Percentiles rank a stretch among this genome's conserved stretches.
phyloP scores from a whole-genome alignment of 129 eudicot species.

The Saussurea involucrata region DNA sequence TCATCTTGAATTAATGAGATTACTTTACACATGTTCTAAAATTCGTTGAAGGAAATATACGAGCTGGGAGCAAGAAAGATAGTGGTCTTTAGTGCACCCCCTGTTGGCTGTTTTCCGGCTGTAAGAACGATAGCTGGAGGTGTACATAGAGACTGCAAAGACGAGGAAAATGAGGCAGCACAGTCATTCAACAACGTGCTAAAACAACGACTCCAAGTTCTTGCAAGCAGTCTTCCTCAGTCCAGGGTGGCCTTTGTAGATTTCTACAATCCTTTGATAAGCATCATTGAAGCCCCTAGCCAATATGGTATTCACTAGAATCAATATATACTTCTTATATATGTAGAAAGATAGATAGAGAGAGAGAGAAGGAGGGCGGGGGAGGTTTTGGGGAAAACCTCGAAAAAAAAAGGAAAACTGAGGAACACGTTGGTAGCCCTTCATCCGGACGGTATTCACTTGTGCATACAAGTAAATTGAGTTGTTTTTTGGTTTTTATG shows the following conservation, averaged over 20 bases:
- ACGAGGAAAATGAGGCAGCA: slow-evolving; percentile 33
- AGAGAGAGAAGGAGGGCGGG: too few species aligned
- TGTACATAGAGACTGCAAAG: slow-evolving; percentile 35
- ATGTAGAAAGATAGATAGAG: too few species aligned
- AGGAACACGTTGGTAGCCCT: too few species aligned
- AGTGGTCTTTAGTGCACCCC: slow-evolving; percentile 48
- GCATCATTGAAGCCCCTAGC: slow-evolving; percentile 32
- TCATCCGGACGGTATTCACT: too few species aligned
- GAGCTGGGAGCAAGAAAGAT: slow-evolving; percentile 63
- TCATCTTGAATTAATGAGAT: background rate
- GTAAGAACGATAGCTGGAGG: slow-evolving; percentile 73
- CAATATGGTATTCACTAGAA: slow-evolving; percentile 29
- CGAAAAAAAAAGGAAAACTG: too few species aligned
- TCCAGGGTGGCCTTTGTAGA: slow-evolving; percentile 44
- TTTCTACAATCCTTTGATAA: slow-evolving; percentile 38
- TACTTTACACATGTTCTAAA: background rate
- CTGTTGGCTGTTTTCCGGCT: slow-evolving; percentile 68
- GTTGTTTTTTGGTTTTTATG: too few species aligned
- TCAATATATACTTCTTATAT: background rate
- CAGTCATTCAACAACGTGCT: slow-evolving; percentile 44
- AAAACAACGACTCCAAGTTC: slow-evolving; percentile 18
- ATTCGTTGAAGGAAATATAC: slow-evolving; percentile 44
- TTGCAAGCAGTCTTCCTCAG: slow-evolving; percentile 20
- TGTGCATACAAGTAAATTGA: too few species aligned
- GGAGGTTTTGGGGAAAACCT: too few species aligned